These are phyloP conservation scores for Spergularia bocconei DNA, from an alignment of 148 eudicot species.

Conservation along the genomic window DNA sequence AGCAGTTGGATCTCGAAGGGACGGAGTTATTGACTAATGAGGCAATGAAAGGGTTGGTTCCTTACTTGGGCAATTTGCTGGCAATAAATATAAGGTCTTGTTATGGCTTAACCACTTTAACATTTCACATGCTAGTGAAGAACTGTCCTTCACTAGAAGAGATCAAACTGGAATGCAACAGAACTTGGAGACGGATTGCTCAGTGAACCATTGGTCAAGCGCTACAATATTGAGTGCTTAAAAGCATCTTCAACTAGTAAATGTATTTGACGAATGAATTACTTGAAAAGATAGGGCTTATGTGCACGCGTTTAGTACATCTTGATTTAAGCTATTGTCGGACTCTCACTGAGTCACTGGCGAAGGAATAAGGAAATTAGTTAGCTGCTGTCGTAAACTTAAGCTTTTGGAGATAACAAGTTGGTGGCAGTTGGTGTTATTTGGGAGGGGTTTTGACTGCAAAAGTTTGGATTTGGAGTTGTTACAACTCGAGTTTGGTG, in stretches of 20 bases:
- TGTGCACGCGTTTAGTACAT: background rate
- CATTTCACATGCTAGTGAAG: background rate
- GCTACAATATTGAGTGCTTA: background rate
- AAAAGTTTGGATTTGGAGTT: background rate
- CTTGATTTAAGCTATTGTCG: background rate
- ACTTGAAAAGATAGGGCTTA: background rate
- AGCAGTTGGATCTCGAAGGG: background rate
- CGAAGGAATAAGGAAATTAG: background rate
- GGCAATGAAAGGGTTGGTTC: background rate
- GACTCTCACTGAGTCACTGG: background rate
- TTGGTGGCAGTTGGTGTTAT: background rate
- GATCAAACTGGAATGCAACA: background rate
- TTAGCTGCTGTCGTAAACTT: background rate
- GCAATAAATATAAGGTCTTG: background rate
- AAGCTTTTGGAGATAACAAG: background rate
- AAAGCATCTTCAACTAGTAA: no score
- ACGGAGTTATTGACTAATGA: background rate
- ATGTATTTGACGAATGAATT: background rate
- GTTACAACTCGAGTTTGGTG: background rate
- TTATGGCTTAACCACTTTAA: background rate
- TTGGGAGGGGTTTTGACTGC: background rate
- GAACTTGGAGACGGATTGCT: background rate
- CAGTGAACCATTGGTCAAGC: background rate
- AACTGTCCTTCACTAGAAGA: background rate
- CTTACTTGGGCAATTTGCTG: background rate